Evolutionary conservation across 305 asterid species (phyloP), one percentile per base, ranked within the genome.

Genomic region (Ilex paraguariensis): DNA sequence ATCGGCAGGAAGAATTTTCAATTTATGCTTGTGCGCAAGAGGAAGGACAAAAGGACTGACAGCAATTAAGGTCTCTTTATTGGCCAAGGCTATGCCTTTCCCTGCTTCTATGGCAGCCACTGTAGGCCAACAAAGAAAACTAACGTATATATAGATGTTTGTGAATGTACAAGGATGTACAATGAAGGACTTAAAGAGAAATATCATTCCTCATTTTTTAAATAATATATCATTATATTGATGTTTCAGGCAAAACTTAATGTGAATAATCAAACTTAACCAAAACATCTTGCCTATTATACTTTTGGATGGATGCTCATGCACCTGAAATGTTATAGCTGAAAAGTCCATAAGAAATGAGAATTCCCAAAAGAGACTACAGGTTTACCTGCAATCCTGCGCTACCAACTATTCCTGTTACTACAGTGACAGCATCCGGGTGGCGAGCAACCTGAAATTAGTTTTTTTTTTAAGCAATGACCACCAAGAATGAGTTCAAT

Each of bases 1-100:
- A 84, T 93, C 97, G 16, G 97, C 96, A n/a, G 99, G 99, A 69
- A 93, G 96, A 84, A 93, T 93, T 85, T 90, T 93, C 68, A 90
- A 96, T 0, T 93, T 86, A 64, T 90, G 99, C 84, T 93, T 90
- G 50, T 77, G 87, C 8, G 99, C 99, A 72, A 93, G 96, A 67
- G 99, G 97, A 70, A 93, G 97, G 55, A 93, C 97, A 56, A 87
- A 93, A 65, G 97, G 97, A 15, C 99, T 96, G 49, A 96, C 99
- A 51, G 99, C 97, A 75, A 93, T 93, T 55, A 93, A 75, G 0
- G 99, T 90, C 82, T 93, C 99, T 65, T 93, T 93, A 68, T 93
- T 90, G 59, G 97, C 99, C 87, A 90, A 84, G 48, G 97, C 97
- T 21, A 93, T 93, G 81, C 86, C 95, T 71, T 87, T 93, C 61